These are phyloP conservation scores for Dichomitus squalens DNA, from an alignment of 1,284 basidiomycete species.

Conservation along the genomic window DNA sequence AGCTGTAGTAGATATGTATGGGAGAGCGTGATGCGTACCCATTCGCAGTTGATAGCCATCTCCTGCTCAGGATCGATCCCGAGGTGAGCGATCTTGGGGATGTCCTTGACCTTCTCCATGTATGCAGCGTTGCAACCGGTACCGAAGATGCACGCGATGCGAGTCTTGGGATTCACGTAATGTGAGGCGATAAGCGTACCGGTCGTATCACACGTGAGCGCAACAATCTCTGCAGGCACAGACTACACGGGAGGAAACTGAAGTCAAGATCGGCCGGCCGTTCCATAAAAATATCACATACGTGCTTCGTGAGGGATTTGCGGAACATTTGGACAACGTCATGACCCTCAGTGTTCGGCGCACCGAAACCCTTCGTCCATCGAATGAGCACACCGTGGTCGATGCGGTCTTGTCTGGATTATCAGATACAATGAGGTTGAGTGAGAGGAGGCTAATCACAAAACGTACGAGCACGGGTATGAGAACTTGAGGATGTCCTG, in stretches of 20 bases:
- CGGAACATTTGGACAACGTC: slow-evolving; percentile 95
- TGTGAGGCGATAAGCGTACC: slow-evolving; percentile 96
- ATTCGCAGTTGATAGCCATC: slow-evolving; percentile 98
- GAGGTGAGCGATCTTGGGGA: slow-evolving; percentile 79
- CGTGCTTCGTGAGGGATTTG: slow-evolving; percentile 76
- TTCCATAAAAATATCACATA: slow-evolving; percentile 36
- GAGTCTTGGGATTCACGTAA: slow-evolving; percentile 90
- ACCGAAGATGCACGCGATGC: slow-evolving; percentile 96
- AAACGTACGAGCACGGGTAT: slow-evolving; percentile 84
- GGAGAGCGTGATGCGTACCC: slow-evolving; percentile 51
- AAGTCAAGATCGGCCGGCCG: slow-evolving; percentile 1
- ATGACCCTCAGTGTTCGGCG: slow-evolving; percentile 87
- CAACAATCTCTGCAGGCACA: slow-evolving; percentile 78
- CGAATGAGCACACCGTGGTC: slow-evolving; percentile 95
- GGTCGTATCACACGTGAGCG: slow-evolving; percentile 96
- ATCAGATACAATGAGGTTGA: slow-evolving; percentile 9
- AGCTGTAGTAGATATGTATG: too few relatives aligned
- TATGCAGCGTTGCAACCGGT: slow-evolving; percentile 99
- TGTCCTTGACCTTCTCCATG: slow-evolving; percentile 84
- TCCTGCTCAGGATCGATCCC: slow-evolving; percentile 70
- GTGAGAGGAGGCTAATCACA: neutral
- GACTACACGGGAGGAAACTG: slow-evolving; percentile 42
- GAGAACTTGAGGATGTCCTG: slow-evolving; percentile 67
- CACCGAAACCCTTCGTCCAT: slow-evolving; percentile 99
- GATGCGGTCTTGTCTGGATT: slow-evolving; percentile 81